phyloP scores from a whole-genome alignment of 1,284 basidiomycete species.

The Ceratobasidium sp. region DNA sequence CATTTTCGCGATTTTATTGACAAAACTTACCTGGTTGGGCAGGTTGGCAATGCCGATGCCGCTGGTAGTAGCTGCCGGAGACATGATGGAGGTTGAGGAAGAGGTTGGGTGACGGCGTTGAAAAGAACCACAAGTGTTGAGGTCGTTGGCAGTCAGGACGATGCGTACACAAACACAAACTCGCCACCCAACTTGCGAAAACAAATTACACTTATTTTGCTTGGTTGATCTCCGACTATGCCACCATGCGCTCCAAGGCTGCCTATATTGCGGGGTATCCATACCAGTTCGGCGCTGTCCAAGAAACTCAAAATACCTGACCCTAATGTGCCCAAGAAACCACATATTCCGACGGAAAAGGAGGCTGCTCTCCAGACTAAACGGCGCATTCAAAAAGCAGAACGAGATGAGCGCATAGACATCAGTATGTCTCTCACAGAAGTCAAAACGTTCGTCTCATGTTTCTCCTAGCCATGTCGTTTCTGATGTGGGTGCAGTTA shows the following conservation, averaged over 20 bases:
- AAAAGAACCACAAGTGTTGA: slow-evolving; percentile 8
- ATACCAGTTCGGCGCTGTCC: neutral
- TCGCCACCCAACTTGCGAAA: neutral
- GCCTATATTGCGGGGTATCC: neutral
- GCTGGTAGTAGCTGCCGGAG: slow-evolving; percentile 51
- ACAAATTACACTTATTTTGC: neutral
- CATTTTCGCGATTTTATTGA: neutral
- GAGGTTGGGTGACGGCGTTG: slow-evolving; percentile 15
- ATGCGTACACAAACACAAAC: neutral
- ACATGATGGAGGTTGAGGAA: slow-evolving; percentile 32
- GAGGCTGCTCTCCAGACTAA: slow-evolving; percentile 24
- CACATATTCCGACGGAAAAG: slow-evolving; percentile 1
- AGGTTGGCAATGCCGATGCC: slow-evolving; percentile 92
- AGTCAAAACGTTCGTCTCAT: slow-evolving; percentile 49
- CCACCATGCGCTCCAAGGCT: neutral
- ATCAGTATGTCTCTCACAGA: slow-evolving; percentile 51
- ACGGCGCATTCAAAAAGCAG: slow-evolving; percentile 50
- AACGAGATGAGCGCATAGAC: slow-evolving; percentile 55
- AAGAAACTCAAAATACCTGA: slow-evolving; percentile 7
- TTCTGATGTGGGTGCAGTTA: slow-evolving; percentile 43
- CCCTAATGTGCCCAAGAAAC: slow-evolving; percentile 7
- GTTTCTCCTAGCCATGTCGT: neutral
- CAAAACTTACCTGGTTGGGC: slow-evolving; percentile 86
- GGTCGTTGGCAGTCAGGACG: neutral
- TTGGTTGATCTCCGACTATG: neutral